Conservation (phyloP, 2,329 filamentous ascomycete species). For the Delphinella strobiligena region DNA sequence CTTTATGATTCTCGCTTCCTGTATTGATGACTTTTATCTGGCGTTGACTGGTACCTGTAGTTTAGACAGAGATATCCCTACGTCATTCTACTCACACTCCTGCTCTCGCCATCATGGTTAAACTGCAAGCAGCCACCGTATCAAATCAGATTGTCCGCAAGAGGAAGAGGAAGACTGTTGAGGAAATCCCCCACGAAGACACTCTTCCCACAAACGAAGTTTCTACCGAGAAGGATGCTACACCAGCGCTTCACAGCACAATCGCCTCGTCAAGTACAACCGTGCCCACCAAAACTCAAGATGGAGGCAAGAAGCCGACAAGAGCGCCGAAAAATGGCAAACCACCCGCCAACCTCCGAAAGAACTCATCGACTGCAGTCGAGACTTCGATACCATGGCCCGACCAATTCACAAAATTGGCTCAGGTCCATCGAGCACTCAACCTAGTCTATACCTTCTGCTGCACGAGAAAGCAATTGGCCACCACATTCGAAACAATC, state of each 20-base stretch:
- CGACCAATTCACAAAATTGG: constrained; percentile 56
- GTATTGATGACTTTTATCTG: too few species aligned
- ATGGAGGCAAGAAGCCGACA: constrained; percentile 42
- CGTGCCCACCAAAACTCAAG: constrained; percentile 44
- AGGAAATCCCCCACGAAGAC: constrained; percentile 7
- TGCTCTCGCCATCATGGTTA: constrained; percentile 34
- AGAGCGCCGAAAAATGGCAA: constrained; percentile 29
- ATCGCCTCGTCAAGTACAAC: constrained; percentile 24
- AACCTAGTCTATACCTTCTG: constrained; percentile 94
- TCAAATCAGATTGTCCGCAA: constrained; percentile 36
- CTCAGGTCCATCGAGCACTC: constrained; percentile 68
- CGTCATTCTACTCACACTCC: too few species aligned
- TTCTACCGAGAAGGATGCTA: constrained; percentile 5
- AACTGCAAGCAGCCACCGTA: constrained; percentile 36
- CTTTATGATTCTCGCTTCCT: too few species aligned
- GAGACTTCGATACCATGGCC: constrained; percentile 58
- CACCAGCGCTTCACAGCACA: too few species aligned
- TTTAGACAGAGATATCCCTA: too few species aligned
- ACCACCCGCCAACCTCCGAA: constrained; percentile 20
- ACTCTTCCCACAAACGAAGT: constrained; percentile 2
- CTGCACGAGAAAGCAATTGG: constrained; percentile 80
- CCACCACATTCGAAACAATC: constrained; percentile 84
- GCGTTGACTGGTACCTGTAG: too few species aligned
- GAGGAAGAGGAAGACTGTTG: constrained; percentile 23
- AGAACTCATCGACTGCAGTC: constrained; percentile 37